Conservation (phyloP, 345 rosid species). For the Acer campestre region DNA sequence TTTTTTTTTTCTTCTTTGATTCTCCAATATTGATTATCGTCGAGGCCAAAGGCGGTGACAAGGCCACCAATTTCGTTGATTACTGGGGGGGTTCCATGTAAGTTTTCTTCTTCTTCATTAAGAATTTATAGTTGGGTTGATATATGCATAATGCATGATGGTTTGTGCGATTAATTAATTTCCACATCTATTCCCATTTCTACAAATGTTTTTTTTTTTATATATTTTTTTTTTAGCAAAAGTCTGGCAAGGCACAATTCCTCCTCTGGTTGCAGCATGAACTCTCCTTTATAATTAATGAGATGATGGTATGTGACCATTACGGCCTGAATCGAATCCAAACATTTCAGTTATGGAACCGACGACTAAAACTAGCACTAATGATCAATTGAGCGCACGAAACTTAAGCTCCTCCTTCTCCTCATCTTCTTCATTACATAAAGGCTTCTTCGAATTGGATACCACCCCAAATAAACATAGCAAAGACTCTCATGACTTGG, state of each 20-base stretch:
- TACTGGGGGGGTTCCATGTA: background rate
- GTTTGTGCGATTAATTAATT: no score
- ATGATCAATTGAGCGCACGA: background rate
- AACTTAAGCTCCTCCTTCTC: background rate
- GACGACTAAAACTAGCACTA: conserved; percentile 15
- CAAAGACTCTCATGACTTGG: background rate
- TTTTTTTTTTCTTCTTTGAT: background rate
- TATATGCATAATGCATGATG: no score
- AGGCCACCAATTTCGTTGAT: background rate
- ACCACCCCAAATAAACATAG: background rate
- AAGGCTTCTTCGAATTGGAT: conserved; percentile 16
- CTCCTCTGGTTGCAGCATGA: conserved; percentile 16
- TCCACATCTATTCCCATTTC: no score
- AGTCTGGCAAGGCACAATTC: no score
- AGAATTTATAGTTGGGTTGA: no score
- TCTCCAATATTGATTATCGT: background rate
- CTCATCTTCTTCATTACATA: conserved; percentile 18
- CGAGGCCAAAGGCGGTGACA: background rate
- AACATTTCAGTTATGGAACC: conserved; percentile 32
- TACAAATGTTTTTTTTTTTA: no score
- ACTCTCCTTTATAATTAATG: conserved; percentile 14
- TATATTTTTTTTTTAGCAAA: no score
- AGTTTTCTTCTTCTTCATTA: background rate
- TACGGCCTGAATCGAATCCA: conserved; percentile 9
- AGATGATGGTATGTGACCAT: conserved; percentile 18